A percentile compares a stretch with the other conserved stretches of the same genome.
These are phyloP conservation scores for Petrea volubilis DNA, from an alignment of 257 asterid genomes.

Conservation along the genomic window DNA sequence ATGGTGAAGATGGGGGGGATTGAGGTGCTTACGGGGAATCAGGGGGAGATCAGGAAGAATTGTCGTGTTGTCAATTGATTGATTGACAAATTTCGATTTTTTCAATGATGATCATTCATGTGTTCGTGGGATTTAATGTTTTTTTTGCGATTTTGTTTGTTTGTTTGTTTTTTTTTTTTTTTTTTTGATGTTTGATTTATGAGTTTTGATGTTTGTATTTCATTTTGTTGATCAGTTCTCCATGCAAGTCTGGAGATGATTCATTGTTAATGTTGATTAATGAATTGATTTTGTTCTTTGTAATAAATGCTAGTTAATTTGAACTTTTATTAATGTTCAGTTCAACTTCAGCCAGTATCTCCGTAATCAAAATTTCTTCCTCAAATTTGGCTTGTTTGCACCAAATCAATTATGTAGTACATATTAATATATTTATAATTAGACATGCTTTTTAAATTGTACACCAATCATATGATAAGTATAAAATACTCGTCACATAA, in stretches of 20 bases:
- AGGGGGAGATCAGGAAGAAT: conserved; percentile 56
- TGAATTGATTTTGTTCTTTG: not conserved
- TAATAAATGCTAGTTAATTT: not conserved
- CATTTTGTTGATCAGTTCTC: not conserved
- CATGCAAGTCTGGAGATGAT: not conserved
- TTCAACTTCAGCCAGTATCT: no score
- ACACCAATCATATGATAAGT: no score
- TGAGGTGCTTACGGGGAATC: conserved; percentile 47
- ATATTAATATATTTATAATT: no score
- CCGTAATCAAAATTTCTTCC: no score
- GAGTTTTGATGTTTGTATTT: not conserved
- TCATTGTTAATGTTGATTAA: not conserved
- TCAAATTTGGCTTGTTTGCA: no score
- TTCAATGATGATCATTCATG: not conserved
- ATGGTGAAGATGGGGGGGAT: conserved; percentile 64
- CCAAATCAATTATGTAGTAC: no score
- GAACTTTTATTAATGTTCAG: no score
- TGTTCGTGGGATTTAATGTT: not conserved
- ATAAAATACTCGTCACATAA: no score
- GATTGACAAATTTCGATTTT: not conserved
- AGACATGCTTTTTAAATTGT: no score
- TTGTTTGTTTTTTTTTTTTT: no score
- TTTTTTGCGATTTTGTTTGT: no score
- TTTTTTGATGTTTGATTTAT: no score
- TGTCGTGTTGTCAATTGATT: conserved; percentile 47